Evolutionary conservation across 139 green algal species (phyloP).

Genomic region (Tetraselmis striata): DNA sequence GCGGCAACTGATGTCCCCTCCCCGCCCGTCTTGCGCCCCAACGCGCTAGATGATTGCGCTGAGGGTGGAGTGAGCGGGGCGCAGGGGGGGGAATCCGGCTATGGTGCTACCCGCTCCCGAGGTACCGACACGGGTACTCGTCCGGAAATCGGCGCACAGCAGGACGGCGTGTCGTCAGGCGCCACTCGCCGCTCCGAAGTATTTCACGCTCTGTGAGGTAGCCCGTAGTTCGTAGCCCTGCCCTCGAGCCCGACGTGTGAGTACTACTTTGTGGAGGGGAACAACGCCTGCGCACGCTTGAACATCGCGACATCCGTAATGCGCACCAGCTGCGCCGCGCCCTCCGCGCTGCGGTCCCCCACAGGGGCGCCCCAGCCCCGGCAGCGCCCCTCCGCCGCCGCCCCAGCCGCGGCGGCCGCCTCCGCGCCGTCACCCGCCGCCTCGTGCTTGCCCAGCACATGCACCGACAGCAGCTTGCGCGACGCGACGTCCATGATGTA

Average conservation of each 20-base stretch:
- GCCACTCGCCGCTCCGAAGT: background rate
- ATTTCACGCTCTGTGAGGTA: background rate
- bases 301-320: slow-evolving; percentile 38
- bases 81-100: too few species aligned
- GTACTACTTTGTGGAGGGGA: slow-evolving; percentile 6
- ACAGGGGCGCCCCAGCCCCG: background rate
- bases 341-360: background rate
- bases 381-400: background rate
- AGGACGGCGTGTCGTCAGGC: too few species aligned
- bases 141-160: background rate
- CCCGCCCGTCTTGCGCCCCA: too few species aligned
- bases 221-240: background rate
- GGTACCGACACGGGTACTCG: background rate
- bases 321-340: background rate
- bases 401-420: background rate
- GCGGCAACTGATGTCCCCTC: too few species aligned
- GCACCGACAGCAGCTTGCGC: background rate
- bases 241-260: too few species aligned
- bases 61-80: too few species aligned
- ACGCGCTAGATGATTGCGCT: too few species aligned
- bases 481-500: background rate
- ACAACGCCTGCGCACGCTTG: slow-evolving; percentile 50
- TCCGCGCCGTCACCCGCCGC: background rate
- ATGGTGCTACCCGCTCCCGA: too few species aligned
- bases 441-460: background rate